These are phyloP conservation scores for Xylaria sp. DNA, from an alignment of 2,329 filamentous ascomycete genomes.

Conservation along the genomic window DNA sequence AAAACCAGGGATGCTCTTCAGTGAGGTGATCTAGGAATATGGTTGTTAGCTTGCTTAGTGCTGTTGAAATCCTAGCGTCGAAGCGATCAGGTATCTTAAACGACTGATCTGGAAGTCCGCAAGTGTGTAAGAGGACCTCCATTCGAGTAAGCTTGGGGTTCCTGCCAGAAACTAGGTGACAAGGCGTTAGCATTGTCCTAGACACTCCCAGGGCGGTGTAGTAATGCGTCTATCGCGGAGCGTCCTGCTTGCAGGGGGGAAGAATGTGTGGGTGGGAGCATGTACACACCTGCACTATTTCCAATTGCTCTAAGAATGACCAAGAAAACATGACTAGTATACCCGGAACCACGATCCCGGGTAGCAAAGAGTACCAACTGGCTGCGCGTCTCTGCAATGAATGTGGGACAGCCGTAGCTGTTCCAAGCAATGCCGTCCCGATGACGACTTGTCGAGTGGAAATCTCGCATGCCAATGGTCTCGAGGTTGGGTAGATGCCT, in stretches of 20 bases:
- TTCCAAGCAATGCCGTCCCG: constrained; percentile 63
- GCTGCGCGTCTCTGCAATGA: background rate
- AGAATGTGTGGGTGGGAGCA: constrained; percentile 36
- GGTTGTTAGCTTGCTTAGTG: constrained; percentile 58
- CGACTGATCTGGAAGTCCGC: constrained; percentile 52
- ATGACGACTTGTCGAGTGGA: constrained; percentile 58
- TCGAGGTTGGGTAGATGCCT: constrained; percentile 63
- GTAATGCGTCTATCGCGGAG: background rate
- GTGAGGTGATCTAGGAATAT: constrained; percentile 54
- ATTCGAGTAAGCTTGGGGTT: constrained; percentile 52
- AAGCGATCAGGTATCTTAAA: constrained; percentile 59
- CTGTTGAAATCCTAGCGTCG: constrained; percentile 50
- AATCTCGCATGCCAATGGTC: constrained; percentile 69
- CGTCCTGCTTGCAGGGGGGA: background rate
- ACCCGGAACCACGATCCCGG: constrained; percentile 7
- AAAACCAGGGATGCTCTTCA: background rate
- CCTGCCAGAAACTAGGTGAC: constrained; percentile 21
- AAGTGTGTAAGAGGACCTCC: constrained; percentile 57
- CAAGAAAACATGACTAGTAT: constrained; percentile 51
- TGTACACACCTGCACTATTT: constrained; percentile 42
- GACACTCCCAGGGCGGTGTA: background rate
- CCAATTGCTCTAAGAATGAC: constrained; percentile 57
- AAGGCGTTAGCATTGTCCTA: constrained; percentile 15
- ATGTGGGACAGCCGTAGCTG: constrained; percentile 61
- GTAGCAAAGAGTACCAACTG: background rate